Base-by-base conservation (phyloP, 129 eudicot species). In the Flaveria linearis region DNA sequence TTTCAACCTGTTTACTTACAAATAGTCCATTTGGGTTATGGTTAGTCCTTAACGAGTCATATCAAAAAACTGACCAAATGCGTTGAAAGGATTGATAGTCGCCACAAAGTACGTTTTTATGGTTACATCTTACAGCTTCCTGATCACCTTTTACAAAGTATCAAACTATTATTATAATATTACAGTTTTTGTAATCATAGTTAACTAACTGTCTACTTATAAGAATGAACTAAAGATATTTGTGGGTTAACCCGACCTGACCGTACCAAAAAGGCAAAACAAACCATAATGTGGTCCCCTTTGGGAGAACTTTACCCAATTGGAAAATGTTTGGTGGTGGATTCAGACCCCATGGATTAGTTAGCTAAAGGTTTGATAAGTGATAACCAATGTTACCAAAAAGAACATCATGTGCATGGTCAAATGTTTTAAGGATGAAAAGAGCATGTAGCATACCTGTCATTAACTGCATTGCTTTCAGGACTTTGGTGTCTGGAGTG, bases 391-490 rank as follows among this genome's bases (percentile, higher is more conserved):
- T 56, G 63, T 20, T 56, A 56, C 14, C 14, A 18, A 14, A 50
- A 56, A 56, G 30, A 20, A 56, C 18, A 56, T 7, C 26, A 56
- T 50, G 56, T 50, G 14, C 18, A 15, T 51, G 57, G 4, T 55
- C 11, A 7, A 23, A 60, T 11, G 66, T 25, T 60, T 22, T 6
- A 25, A 60, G 39, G 15, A 22, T 36, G 23, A 25, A 23, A 55
- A 23, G 22, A 55, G 61, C 7, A 55, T 15, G 45, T 62, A 15
- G 17, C 33, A 66, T 80, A 94, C 99, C 99, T 87, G 99, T 95
- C 99, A 95, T 95, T 42, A 95, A 80, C 76, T 95, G 96, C 99
- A 95, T 95, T 58, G 99, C 99, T 84, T 87, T 95, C 83, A 95
- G 81, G 77, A 95, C 97, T 79, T 89, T 95, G 75, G 99, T 95